Conservation (phyloP, 495 filamentous ascomycete species). For the Bryoglossum gracile region DNA sequence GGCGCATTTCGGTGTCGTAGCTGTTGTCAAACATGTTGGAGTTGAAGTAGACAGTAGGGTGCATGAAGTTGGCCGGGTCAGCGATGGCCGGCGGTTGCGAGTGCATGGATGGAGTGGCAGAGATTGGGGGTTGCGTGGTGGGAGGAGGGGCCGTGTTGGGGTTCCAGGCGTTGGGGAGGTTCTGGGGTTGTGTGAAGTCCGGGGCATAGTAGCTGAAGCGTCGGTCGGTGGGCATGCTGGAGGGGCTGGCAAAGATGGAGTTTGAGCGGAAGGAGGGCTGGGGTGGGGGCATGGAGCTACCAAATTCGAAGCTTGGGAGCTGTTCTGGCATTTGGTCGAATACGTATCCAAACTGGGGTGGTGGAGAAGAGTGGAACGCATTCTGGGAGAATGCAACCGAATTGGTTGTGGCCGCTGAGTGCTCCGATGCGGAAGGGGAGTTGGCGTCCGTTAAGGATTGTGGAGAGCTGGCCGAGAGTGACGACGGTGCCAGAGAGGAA, state of each 20-base stretch:
- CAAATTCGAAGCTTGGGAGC: constrained; percentile 25
- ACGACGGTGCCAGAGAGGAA: constrained; percentile 43
- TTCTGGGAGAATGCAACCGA: constrained; percentile 24
- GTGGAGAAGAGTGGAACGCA: constrained; percentile 34
- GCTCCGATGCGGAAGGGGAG: constrained; percentile 32
- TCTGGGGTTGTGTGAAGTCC: constrained; percentile 24
- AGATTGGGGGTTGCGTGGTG: constrained; percentile 17
- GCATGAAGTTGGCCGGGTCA: constrained; percentile 20
- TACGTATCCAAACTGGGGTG: constrained; percentile 46
- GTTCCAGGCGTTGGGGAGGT: constrained; percentile 21
- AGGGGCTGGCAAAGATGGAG: constrained; percentile 46
- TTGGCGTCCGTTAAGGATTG: constrained; percentile 40
- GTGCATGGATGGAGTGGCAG: constrained; percentile 9
- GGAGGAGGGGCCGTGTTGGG: constrained; percentile 19
- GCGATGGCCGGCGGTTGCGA: constrained; percentile 13
- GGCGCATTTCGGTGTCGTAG: constrained; percentile 29
- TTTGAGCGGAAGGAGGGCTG: constrained; percentile 44
- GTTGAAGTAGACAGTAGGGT: constrained; percentile 16
- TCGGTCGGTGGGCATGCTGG: constrained; percentile 34
- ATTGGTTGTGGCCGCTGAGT: constrained; percentile 20
- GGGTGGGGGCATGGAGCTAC: constrained; percentile 21
- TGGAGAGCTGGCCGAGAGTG: constrained; percentile 54
- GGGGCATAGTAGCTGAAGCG: constrained; percentile 49
- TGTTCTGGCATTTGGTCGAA: constrained; percentile 38
- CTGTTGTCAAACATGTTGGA: constrained; percentile 15